phyloP scores from a whole-genome alignment of 2,329 filamentous ascomycete genomes.

The Tolypocladium cylindrosporum region DNA sequence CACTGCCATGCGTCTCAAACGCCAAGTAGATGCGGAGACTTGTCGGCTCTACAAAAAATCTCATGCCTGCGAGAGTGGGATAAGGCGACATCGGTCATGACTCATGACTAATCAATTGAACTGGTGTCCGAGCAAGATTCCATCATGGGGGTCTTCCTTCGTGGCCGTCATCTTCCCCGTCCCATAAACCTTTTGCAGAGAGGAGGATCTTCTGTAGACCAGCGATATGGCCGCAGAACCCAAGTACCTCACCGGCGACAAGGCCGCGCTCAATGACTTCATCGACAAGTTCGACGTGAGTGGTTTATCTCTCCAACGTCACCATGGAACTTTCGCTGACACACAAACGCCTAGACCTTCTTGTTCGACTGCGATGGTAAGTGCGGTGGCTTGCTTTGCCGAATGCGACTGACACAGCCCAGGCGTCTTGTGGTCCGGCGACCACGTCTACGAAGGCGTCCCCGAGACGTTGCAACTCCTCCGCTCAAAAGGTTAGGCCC shows the following conservation, averaged over 20 bases:
- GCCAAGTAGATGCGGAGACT: background rate
- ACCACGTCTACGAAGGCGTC: constrained; percentile 76
- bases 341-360: constrained; percentile 54
- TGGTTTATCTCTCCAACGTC: constrained; percentile 14
- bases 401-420: background rate
- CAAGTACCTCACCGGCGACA: constrained; percentile 72
- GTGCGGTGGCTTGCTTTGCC: constrained; percentile 7
- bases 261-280: constrained; percentile 68
- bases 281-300: constrained; percentile 86
- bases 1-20: background rate
- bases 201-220: background rate
- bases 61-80: background rate
- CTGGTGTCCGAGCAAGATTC: background rate
- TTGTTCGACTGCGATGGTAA: constrained; percentile 95
- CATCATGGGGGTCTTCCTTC: too few species aligned
- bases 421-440: constrained; percentile 96
- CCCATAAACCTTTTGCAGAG: too few species aligned
- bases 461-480: constrained; percentile 79
- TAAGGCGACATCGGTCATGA: background rate
- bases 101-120: background rate
- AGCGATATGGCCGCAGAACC: constrained; percentile 21
- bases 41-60: background rate
- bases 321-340: background rate
- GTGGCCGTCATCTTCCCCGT: background rate
- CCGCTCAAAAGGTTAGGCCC: constrained; percentile 58